Base-by-base conservation (phyloP, 129 eudicot species). In the Daucus carota region DNA sequence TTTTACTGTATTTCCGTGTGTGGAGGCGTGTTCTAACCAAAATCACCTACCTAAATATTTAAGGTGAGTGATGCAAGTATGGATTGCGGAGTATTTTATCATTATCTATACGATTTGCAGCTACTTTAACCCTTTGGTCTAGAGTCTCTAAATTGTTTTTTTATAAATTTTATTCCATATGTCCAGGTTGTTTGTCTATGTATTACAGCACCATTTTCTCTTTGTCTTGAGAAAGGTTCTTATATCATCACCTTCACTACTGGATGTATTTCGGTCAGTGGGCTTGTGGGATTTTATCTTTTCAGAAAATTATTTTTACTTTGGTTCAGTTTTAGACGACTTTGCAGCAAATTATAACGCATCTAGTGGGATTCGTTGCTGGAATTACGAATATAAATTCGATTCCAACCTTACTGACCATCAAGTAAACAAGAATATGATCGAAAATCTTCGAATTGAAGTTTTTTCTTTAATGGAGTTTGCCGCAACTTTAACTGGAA, bases 281-380 rank as follows among this genome's bases (percentile, higher is more conserved):
- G 93, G 96, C 47, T 85, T 87, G 46, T 94, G 98, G 98, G 93
- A 91, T 81, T 90, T 94, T 73, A 77, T 94, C 79, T 94, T 94
- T 87, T 94, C 98, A 16, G 96, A 91, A 86, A 88, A 85, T 69
- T 82, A 85, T 76, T 92, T 90, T 73, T 94, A 86, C 80, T 94
- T 89, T 86, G 90, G 90, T 59, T 90, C 86, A 38, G 82, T 84
- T 73, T 80, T 88, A 34, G 40, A 77, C 28, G 88, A 83, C 17
- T 65, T 73, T 77, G 83, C 85, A 46, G 90, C 81, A 69, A 91
- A 87, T 12, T 78, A 78, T 75, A 80, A 80, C 36, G 75, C 78
- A 32, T 78, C 78, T 70, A 75, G 74, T 68, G 90, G 80, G 74
- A 83, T 70, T 80, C 79, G 73, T 41, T 57, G 76, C 4, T 71